Conservation (phyloP, 306 rosid genomes). For the Trifolium pratense region DNA sequence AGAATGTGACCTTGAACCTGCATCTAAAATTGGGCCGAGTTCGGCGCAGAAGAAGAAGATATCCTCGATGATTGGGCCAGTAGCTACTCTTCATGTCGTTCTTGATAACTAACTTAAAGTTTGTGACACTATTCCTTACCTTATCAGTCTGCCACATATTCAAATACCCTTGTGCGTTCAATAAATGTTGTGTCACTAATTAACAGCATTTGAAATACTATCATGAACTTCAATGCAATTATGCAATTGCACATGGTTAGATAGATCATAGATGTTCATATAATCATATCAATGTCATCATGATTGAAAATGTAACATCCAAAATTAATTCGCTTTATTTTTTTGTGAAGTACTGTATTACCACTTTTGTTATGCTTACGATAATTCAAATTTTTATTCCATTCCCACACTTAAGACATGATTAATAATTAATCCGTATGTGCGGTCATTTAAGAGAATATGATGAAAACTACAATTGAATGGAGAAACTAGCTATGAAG, state of each 20-base stretch:
- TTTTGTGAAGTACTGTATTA: not conserved
- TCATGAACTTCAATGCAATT: conserved; percentile 1
- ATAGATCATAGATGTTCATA: not conserved
- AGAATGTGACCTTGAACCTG: too few relatives aligned
- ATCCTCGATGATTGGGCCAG: too few relatives aligned
- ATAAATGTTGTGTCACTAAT: conserved; percentile 6
- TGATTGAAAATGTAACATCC: not conserved
- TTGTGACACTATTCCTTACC: not conserved
- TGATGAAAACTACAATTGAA: conserved; percentile 24
- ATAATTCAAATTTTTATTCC: not conserved
- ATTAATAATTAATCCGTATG: conserved; percentile 18
- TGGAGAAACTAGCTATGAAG: not conserved
- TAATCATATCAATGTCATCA: not conserved
- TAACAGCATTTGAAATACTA: conserved; percentile 29
- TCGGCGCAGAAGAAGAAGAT: too few relatives aligned
- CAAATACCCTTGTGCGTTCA: conserved; percentile 3
- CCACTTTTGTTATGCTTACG: conserved; percentile 26
- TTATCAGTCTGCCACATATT: conserved; percentile 27
- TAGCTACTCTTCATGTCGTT: conserved; percentile 20
- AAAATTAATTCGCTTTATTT: not conserved
- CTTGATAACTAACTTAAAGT: not conserved
- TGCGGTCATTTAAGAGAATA: conserved; percentile 17
- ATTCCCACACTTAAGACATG: conserved; percentile 12
- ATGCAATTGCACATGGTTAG: conserved; percentile 42
- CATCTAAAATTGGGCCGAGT: too few relatives aligned